Evolutionary conservation across 2,329 filamentous ascomycete genomes (phyloP).

Genomic region (Penicillium sp.): DNA sequence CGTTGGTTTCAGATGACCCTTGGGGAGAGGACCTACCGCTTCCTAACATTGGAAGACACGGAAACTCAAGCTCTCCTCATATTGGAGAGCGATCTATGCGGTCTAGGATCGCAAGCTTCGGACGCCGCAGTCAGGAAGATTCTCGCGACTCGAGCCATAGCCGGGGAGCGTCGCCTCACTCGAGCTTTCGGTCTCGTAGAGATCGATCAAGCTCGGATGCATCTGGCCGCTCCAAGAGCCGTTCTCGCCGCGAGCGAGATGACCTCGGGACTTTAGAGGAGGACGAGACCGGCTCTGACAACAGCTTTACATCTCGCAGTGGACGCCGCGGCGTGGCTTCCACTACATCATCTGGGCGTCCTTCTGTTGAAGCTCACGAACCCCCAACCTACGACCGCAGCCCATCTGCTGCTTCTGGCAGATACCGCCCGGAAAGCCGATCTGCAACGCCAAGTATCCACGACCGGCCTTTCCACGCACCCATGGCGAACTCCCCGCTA

Average conservation of each 20-base stretch:
- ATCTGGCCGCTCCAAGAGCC: constrained; percentile 60
- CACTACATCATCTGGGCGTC: constrained; percentile 41
- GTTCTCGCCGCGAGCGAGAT: constrained; percentile 58
- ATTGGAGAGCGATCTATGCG: constrained; percentile 36
- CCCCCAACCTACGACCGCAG: constrained; percentile 39
- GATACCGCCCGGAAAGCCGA: constrained; percentile 46
- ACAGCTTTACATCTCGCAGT: constrained; percentile 32
- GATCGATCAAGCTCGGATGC: constrained; percentile 62
- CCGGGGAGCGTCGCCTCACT: constrained; percentile 42
- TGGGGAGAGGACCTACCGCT: constrained; percentile 44
- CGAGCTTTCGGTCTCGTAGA: constrained; percentile 48
- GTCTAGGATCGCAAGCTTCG: constrained; percentile 34
- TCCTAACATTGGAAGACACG: constrained; percentile 36
- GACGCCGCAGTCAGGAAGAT: constrained; percentile 40
- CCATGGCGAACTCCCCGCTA: constrained; percentile 35
- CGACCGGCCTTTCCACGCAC: constrained; percentile 38
- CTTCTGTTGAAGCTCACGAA: constrained; percentile 42
- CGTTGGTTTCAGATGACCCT: constrained; percentile 39
- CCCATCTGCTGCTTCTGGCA: constrained; percentile 45
- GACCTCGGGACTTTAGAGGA: constrained; percentile 59
- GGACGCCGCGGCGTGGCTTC: constrained; percentile 33
- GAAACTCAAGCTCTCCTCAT: constrained; percentile 46
- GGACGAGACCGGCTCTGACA: constrained; percentile 41
- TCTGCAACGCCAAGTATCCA: constrained; percentile 41
- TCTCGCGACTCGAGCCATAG: constrained; percentile 41